Conservation (phyloP, 192 early-diverging fungal genomes). For the Linnemannia elongata region DNA sequence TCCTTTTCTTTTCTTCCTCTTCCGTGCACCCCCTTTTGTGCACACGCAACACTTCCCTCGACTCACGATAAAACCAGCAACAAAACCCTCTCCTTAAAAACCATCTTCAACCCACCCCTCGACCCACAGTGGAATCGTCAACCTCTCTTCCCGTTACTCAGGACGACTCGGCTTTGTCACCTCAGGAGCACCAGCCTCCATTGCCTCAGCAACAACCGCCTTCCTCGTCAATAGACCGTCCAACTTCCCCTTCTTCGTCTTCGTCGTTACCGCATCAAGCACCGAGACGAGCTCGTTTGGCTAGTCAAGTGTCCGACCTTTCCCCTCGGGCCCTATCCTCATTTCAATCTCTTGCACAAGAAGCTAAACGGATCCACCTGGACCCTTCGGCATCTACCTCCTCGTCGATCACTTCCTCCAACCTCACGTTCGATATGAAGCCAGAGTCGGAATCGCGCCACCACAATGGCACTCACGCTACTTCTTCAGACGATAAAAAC, state of each 20-base stretch:
- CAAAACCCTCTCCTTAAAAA: background rate
- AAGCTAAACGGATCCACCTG: constrained; percentile 24
- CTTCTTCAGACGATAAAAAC: constrained; percentile 23
- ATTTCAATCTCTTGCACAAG: background rate
- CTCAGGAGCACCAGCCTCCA: constrained; percentile 25
- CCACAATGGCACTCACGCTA: constrained; percentile 17
- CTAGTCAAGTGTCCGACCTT: constrained; percentile 30
- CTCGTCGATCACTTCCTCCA: background rate
- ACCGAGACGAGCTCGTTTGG: constrained; percentile 20
- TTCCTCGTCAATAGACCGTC: constrained; percentile 8
- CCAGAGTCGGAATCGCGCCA: constrained; percentile 20
- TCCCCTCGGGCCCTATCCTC: background rate
- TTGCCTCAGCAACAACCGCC: constrained; percentile 10
- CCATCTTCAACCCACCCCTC: constrained; percentile 13
- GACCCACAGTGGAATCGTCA: constrained; percentile 47
- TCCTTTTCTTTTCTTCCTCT: background rate
- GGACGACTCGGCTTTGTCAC: constrained; percentile 47
- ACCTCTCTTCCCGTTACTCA: constrained; percentile 31
- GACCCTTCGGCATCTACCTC: constrained; percentile 1
- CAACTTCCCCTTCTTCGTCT: constrained; percentile 21
- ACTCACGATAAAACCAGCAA: background rate
- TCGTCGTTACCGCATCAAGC: constrained; percentile 16
- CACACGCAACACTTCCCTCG: background rate
- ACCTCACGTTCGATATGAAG: constrained; percentile 22
- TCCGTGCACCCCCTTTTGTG: background rate